Evolutionary conservation across 331 rosid genomes (phyloP), one percentile per base, ranked within the genome.

Genomic region (Quercus tomentella): DNA sequence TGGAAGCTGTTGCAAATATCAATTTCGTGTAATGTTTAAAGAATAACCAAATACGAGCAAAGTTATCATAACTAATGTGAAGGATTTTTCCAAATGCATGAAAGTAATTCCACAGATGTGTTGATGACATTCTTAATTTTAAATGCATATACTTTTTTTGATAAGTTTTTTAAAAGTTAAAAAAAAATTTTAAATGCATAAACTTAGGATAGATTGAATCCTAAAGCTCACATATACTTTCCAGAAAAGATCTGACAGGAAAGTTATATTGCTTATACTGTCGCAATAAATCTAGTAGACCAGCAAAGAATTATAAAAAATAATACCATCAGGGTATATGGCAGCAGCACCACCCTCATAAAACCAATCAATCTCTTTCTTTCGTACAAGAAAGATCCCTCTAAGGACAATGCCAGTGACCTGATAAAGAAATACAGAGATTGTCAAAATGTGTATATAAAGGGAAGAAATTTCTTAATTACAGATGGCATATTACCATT

Each of bases 271-370:
- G 60, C 33, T 22, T 28, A 74, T 71, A 78, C 7, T 8, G 20
- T 72, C 57, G 56, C 60, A 78, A 58, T 60, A 69, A 55, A 83
- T 73, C 74, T 28, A 67, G 71, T 73, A 75, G 62, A 78, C 63
- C 58, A 82, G 23, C 7, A 60, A 49, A 61, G 30, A 37, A 82
- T 52, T 72, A 67, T 49, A 23, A 2, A 41, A 9, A 41, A 41
- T 72, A 85, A 81, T 84, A 89, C 99, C 99, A 72, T 95, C 99
- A 37, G 99, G 99, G 81, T 80, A 93, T 89, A 93, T 88, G 60
- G 96, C 91, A 82, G 97, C 92, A 81, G 99, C 97, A 79, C 97
- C 97, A 76, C 99, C 98, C 88, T 93, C 97, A 22, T 93, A 93
- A 91, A 95, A 95, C 99, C 97, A 95, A 82, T 95, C 93, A 81